Conservation (phyloP, 2,329 filamentous ascomycete genomes). For the Colletotrichum sp. region DNA sequence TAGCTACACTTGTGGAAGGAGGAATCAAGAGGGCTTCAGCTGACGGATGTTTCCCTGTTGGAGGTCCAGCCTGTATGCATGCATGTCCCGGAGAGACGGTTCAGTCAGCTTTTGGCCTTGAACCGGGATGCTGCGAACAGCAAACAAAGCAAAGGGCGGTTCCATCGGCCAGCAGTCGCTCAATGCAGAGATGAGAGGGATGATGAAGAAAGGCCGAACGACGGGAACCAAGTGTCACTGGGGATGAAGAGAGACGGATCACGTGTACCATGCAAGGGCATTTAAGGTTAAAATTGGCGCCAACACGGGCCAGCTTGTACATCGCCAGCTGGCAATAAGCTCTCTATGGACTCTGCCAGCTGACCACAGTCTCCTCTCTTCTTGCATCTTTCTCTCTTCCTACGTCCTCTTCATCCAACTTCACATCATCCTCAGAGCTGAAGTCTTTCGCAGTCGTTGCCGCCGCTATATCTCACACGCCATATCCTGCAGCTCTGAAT, state of each 20-base stretch:
- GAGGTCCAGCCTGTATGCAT: background rate
- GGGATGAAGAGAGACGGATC: background rate
- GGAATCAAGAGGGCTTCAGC: background rate
- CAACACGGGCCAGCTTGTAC: background rate
- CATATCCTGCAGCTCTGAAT: background rate
- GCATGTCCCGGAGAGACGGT: background rate
- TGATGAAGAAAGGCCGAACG: background rate
- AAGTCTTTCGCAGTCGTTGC: background rate
- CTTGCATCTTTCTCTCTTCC: background rate
- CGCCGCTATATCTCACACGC: background rate
- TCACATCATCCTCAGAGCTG: background rate
- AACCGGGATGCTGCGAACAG: accelerated
- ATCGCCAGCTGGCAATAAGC: background rate
- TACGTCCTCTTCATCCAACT: background rate
- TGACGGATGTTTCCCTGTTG: background rate
- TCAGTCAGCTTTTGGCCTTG: background rate
- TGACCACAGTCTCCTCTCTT: background rate
- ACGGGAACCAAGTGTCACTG: background rate
- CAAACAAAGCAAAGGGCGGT: accelerated
- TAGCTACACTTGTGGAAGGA: background rate
- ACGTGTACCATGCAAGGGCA: background rate
- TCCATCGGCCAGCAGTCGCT: background rate
- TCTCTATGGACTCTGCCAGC: background rate
- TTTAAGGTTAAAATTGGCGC: slow-evolving; percentile 16
- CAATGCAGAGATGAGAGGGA: background rate